Percentiles rank a stretch among this genome's conserved stretches.
Conservation (phyloP, 2,329 filamentous ascomycete species). For the Stachybotrys echinatus region DNA sequence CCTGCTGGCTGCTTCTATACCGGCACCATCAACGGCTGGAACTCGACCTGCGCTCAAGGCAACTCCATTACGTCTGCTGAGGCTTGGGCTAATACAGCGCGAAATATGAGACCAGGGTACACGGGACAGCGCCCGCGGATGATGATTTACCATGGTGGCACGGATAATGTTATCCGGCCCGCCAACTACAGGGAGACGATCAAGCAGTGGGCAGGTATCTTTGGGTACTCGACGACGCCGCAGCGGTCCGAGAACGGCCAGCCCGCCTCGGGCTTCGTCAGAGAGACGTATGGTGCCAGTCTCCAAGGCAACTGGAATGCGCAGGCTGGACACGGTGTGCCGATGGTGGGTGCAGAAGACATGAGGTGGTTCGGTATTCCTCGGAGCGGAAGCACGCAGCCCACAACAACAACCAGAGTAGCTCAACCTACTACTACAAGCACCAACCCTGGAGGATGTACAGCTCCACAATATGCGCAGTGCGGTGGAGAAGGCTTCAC, state of each 20-base stretch:
- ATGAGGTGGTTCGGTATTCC: conserved; percentile 16
- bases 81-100: conserved; percentile 42
- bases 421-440: too few species aligned
- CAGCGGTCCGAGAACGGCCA: conserved; percentile 17
- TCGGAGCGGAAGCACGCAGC: background rate
- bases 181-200: conserved; percentile 53
- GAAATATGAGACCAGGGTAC: conserved; percentile 44
- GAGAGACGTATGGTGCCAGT: conserved; percentile 22
- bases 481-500: background rate
- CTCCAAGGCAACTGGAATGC: conserved; percentile 26
- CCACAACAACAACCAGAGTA: background rate
- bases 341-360: conserved; percentile 20
- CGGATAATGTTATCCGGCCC: conserved; percentile 42
- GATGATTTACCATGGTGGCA: conserved; percentile 53
- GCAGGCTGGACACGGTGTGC: conserved; percentile 25
- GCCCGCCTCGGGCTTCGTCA: conserved; percentile 23
- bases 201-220: conserved; percentile 49
- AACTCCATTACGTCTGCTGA: conserved; percentile 33
- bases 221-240: conserved; percentile 29
- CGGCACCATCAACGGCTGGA: conserved; percentile 40
- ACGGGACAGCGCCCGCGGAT: conserved; percentile 45
- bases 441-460: background rate
- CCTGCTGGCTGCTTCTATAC: conserved; percentile 39
- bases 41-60: conserved; percentile 44
- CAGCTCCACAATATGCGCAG: background rate